Evolutionary conservation across 2,329 filamentous ascomycete genomes (phyloP), one percentile per base, ranked within the genome.

Genomic region (Pyrenophora seminiperda): DNA sequence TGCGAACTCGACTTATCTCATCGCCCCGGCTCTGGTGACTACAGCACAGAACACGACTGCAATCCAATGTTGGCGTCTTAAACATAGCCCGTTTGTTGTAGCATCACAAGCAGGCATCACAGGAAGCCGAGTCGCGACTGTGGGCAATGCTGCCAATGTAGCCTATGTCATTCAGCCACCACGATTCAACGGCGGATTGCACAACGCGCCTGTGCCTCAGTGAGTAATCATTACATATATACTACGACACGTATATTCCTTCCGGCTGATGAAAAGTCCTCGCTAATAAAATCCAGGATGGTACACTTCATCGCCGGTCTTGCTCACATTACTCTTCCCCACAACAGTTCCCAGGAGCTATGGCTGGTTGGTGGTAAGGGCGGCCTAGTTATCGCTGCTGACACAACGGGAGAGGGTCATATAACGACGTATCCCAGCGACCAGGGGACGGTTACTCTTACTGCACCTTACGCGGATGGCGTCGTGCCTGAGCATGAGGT

Each of bases 21-120:
- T 57, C 3, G 61, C 60, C 6, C 72, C 70, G 7, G 67, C 70
- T 11, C 55, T 73, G 18, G 63, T 71, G 9, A 71, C 70, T 3
- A 62, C 62, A 39, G n/a, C 22, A 14, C 53, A 63, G 11, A 70
- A 71, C 54, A 55, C 57, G 41, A 72, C 71, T 6, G 56, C 54
- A 4, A 61, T 73, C 29, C 62, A 73, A 53, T 74, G 70, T 56
- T 73, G 70, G 70, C 54, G 65, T 17, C 63, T 73, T 40, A 55
- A 37, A 19, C 24, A 27, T 11, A 46, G 48, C 4, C 67, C 70
- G 3, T 63, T 73, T 51, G 31, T 44, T 4, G 40, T 53, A 3
- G 66, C 69, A 2, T 58, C 63, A 2, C 54, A 56, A 7, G 67
- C 67, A 11, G 71, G 71, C 19, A 61, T 61, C 14, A 29, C 29